Percentiles rank a stretch among this genome's conserved stretches.
Evolutionary conservation across 371 early-diverging fungal species (phyloP).

Genomic region (Mycotypha africana): DNA sequence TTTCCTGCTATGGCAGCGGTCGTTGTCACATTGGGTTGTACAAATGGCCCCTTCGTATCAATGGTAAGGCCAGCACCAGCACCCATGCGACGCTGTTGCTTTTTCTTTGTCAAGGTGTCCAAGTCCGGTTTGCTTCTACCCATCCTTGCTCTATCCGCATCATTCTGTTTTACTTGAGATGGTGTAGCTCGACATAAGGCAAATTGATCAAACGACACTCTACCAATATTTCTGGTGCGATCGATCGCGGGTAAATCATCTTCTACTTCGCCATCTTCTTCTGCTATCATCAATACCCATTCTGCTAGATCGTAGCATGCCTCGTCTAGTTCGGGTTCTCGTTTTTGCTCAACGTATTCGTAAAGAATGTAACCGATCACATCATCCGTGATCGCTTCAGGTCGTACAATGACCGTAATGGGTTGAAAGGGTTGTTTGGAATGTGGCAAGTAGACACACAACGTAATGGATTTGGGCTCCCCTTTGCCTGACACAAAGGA

Average conservation of each 20-base stretch:
- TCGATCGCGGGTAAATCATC: conserved; percentile 95
- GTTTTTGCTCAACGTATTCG: conserved; percentile 68
- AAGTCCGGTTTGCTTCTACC: conserved; percentile 28
- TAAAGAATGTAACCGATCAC: conserved; percentile 85
- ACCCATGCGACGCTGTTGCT: conserved; percentile 8
- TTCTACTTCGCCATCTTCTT: conserved; percentile 93
- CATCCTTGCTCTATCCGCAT: conserved; percentile 34
- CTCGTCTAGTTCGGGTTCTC: conserved; percentile 59
- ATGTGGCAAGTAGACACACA: conserved; percentile 64
- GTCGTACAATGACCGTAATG: conserved; percentile 66
- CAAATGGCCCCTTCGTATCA: background rate
- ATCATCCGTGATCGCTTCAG: conserved; percentile 86
- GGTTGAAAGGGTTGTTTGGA: conserved; percentile 50
- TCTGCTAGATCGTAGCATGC: conserved; percentile 59
- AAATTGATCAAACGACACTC: conserved; percentile 87
- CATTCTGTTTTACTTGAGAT: conserved; percentile 56
- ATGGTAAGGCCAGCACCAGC: background rate
- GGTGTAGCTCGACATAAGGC: conserved; percentile 80
- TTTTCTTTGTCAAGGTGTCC: conserved; percentile 20
- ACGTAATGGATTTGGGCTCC: conserved; percentile 50
- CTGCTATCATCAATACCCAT: conserved; percentile 91
- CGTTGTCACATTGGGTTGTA: background rate
- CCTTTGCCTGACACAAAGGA: conserved; percentile 58
- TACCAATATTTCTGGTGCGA: conserved; percentile 75
- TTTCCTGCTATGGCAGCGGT: no score